A percentile compares a stretch with the other conserved stretches of the same genome.
These are phyloP conservation scores for Geranium brycei DNA, from an alignment of 345 rosid genomes.

Conservation along the genomic window DNA sequence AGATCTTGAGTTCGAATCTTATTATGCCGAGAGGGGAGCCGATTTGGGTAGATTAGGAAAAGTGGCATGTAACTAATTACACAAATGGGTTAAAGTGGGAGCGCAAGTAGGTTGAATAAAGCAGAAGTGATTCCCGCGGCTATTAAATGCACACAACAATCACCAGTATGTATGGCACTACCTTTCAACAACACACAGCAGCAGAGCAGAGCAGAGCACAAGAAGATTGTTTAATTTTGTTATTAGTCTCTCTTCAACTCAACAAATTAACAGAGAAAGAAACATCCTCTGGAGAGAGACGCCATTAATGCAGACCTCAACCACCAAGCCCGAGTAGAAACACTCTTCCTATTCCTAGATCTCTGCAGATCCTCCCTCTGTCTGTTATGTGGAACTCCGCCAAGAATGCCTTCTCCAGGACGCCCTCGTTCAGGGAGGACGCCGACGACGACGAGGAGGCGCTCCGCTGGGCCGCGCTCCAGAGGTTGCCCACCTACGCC, in stretches of 20 bases:
- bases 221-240: background rate
- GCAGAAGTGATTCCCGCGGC: no score
- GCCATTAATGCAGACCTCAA: constrained; percentile 49
- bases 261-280: background rate
- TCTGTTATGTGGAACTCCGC: constrained; percentile 65
- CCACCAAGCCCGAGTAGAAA: constrained; percentile 35
- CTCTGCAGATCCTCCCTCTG: background rate
- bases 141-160: no score
- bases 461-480: constrained; percentile 83
- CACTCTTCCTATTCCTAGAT: constrained; percentile 3
- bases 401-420: constrained; percentile 56
- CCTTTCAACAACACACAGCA: background rate
- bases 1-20: no score
- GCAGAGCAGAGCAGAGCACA: no score
- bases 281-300: background rate
- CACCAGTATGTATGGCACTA: background rate
- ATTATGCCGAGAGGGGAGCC: no score
- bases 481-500: constrained; percentile 71
- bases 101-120: no score
- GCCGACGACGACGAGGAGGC: constrained; percentile 53
- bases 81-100: no score
- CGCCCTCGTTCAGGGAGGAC: constrained; percentile 48
- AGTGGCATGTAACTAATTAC: no score
- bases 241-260: no score
- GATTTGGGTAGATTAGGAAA: no score